Evolutionary conservation across 352 stramenopile genomes (phyloP).

Genomic region (Globisporangium polare): DNA sequence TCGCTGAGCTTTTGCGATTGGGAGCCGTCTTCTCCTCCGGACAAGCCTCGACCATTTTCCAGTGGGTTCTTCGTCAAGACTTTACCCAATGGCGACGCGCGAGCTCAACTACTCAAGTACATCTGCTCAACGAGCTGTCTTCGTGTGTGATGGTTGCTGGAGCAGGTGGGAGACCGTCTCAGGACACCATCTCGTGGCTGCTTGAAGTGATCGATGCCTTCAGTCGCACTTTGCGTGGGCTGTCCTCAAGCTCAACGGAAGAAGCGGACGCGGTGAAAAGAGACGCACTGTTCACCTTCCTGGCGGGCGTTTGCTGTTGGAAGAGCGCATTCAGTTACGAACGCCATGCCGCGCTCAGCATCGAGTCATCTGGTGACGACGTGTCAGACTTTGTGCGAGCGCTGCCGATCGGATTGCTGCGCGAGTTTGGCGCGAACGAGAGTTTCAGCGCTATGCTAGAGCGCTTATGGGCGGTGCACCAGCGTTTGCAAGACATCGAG

Average conservation of each 20-base stretch:
- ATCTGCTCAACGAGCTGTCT: slow-evolving; percentile 11
- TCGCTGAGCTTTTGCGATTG: slow-evolving; percentile 11
- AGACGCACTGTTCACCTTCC: slow-evolving; percentile 15
- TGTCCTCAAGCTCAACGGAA: background rate
- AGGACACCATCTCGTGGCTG: slow-evolving; percentile 15
- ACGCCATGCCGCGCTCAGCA: background rate
- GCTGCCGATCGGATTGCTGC: slow-evolving; percentile 7
- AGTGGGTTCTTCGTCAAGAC: slow-evolving; percentile 20
- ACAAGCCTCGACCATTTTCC: slow-evolving; percentile 9
- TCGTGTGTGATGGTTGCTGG: slow-evolving; percentile 5
- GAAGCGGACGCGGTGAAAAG: background rate
- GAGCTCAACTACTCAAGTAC: background rate
- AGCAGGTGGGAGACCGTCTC: background rate
- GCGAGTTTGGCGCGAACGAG: slow-evolving; percentile 9
- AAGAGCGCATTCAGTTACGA: slow-evolving; percentile 7
- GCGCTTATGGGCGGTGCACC: slow-evolving; percentile 7
- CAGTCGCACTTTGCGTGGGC: background rate
- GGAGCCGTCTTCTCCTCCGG: slow-evolving; percentile 2
- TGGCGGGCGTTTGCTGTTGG: slow-evolving; percentile 8
- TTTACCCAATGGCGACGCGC: slow-evolving; percentile 11
- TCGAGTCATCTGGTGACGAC: background rate
- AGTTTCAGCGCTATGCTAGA: slow-evolving; percentile 5
- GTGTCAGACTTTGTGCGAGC: background rate
- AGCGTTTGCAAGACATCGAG: background rate
- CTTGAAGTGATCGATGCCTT: slow-evolving; percentile 14